phyloP scores from a whole-genome alignment of 1,139 yeast species.

The Pichia sp. region DNA sequence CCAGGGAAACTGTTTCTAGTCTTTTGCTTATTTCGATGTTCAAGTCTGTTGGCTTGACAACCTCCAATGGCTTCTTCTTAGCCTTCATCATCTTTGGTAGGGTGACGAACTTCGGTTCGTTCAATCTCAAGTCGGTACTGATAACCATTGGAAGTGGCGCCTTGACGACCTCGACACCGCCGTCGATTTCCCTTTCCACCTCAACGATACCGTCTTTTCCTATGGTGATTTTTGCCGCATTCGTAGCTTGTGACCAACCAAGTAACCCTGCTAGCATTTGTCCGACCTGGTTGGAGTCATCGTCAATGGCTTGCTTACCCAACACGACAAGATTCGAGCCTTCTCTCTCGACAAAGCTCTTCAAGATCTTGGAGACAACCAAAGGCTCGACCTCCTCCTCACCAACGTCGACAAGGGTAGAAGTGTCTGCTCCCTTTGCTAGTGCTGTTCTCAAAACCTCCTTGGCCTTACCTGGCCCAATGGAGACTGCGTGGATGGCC shows the following conservation, averaged over 20 bases:
- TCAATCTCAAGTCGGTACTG: constrained; percentile 89
- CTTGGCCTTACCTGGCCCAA: constrained; percentile 83
- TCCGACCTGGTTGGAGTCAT: constrained; percentile 94
- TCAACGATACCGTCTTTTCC: constrained; percentile 50
- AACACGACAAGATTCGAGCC: constrained; percentile 73
- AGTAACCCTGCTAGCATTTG: constrained; percentile 93
- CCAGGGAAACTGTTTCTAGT: constrained; percentile 65
- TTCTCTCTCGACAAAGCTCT: constrained; percentile 67
- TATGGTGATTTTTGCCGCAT: constrained; percentile 82
- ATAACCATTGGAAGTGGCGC: constrained; percentile 80
- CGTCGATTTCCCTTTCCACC: constrained; percentile 91
- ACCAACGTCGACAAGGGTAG: constrained; percentile 78
- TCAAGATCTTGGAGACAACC: constrained; percentile 79
- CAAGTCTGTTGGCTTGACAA: constrained; percentile 64
- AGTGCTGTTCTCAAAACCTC: constrained; percentile 85
- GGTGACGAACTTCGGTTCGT: constrained; percentile 90
- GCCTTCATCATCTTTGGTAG: constrained; percentile 97
- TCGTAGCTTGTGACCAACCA: constrained; percentile 97
- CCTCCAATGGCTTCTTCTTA: constrained; percentile 87
- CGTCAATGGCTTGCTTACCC: constrained; percentile 96
- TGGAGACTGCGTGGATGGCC: constrained; percentile 83
- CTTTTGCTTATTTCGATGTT: constrained; percentile 63
- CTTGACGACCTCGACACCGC: constrained; percentile 81
- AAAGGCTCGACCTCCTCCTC: constrained; percentile 77
- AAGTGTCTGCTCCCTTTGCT: constrained; percentile 90